A percentile compares a stretch with the other conserved stretches of the same genome.
Evolutionary conservation across 768 basidiomycete species (phyloP).

Genomic region (Trametes cingulata): DNA sequence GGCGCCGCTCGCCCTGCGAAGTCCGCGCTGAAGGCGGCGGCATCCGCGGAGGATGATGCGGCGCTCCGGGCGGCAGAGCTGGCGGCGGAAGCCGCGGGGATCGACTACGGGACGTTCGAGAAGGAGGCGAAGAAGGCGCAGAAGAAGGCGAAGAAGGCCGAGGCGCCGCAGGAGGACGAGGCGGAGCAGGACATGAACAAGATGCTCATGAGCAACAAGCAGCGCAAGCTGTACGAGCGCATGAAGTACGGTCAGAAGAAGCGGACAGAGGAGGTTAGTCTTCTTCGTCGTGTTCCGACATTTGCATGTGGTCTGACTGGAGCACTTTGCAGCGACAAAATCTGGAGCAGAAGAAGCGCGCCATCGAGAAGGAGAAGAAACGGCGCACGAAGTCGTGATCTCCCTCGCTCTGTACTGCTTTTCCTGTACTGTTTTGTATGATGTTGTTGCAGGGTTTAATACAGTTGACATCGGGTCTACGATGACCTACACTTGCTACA

Average conservation of each 20-base stretch:
- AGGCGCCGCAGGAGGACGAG: constrained; percentile 26
- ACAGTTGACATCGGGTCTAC: not conserved
- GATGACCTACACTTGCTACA: not conserved
- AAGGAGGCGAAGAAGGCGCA: constrained; percentile 65
- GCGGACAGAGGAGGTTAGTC: constrained; percentile 74
- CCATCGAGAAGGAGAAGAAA: constrained; percentile 32
- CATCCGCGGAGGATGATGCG: constrained; percentile 55
- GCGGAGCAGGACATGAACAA: constrained; percentile 88
- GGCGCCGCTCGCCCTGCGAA: constrained; percentile 28
- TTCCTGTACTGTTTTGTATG: not conserved
- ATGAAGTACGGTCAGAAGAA: constrained; percentile 87
- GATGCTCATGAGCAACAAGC: constrained; percentile 97
- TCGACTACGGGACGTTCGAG: constrained; percentile 79
- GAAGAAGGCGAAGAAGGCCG: constrained; percentile 44
- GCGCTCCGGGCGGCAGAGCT: constrained; percentile 85
- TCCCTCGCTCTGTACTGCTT: not conserved
- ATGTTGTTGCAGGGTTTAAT: not conserved
- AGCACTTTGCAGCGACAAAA: constrained; percentile 26
- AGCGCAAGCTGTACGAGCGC: constrained; percentile 90
- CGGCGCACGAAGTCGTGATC: constrained; percentile 19
- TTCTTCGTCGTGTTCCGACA: not conserved
- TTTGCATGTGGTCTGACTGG: not conserved
- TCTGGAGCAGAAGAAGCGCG: constrained; percentile 30
- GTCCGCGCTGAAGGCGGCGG: constrained; percentile 34
- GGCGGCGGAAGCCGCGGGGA: constrained; percentile 85